These are phyloP conservation scores for Microcyclospora tardicrescens DNA, from an alignment of 2,329 filamentous ascomycete genomes.

Conservation along the genomic window DNA sequence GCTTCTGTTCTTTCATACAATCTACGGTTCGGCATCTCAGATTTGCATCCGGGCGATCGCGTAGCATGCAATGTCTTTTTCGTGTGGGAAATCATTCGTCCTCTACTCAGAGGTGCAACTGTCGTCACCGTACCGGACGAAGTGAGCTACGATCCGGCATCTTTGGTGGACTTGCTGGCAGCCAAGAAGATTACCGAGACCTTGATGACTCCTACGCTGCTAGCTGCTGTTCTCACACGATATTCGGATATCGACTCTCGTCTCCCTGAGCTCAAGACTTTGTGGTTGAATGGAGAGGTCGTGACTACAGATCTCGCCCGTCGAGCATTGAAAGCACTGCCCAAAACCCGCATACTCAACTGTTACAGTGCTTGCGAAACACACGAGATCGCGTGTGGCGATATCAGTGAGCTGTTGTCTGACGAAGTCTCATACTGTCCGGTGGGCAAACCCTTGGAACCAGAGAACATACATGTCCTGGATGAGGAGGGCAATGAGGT, in stretches of 20 bases:
- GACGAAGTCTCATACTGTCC: slow-evolving; percentile 56
- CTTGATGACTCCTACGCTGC: slow-evolving; percentile 68
- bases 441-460: slow-evolving; percentile 57
- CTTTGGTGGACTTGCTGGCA: slow-evolving; percentile 57
- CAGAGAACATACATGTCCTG: slow-evolving; percentile 57
- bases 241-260: slow-evolving; percentile 52
- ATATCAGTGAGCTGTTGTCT: slow-evolving; percentile 52
- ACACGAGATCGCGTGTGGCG: slow-evolving; percentile 65
- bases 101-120: slow-evolving; percentile 61
- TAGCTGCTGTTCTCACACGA: slow-evolving; percentile 59
- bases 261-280: slow-evolving; percentile 52
- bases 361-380: slow-evolving; percentile 76
- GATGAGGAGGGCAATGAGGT: slow-evolving; percentile 56
- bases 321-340: slow-evolving; percentile 53
- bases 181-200: slow-evolving; percentile 61
- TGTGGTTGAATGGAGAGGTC: slow-evolving; percentile 76
- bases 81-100: slow-evolving; percentile 71
- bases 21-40: slow-evolving; percentile 55
- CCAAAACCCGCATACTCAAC: slow-evolving; percentile 58
- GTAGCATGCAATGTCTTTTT: slow-evolving; percentile 86
- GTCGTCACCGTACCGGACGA: slow-evolving; percentile 64
- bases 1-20: slow-evolving; percentile 64
- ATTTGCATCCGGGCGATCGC: slow-evolving; percentile 57
- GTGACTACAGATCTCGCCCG: slow-evolving; percentile 65
- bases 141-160: slow-evolving; percentile 62